A percentile compares a stretch with the other conserved stretches of the same genome.
phyloP scores from a whole-genome alignment of 805 yeast species.

The Saccharomycopsis babjevae region DNA sequence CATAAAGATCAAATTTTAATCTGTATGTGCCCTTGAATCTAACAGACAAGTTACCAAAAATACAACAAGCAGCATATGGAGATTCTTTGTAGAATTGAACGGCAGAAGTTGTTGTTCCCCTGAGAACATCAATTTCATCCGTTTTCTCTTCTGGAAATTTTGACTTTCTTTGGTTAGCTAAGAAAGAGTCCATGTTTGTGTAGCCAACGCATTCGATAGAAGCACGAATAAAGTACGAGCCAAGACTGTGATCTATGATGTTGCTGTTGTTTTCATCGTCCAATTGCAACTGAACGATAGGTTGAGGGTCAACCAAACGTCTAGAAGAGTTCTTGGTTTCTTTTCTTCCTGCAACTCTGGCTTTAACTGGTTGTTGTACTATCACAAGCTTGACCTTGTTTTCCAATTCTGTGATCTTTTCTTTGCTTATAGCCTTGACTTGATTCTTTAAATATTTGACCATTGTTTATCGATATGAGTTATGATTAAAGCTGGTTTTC shows the following conservation, averaged over 20 bases:
- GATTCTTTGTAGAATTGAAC: conserved; percentile 16
- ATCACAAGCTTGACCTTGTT: conserved; percentile 10
- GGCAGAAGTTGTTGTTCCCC: conserved; percentile 17
- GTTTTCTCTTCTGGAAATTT: conserved; percentile 3
- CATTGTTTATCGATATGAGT: conserved; percentile 3
- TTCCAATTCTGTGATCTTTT: neutral
- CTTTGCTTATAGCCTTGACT: conserved; percentile 12
- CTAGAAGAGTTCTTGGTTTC: conserved; percentile 16
- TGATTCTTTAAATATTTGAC: conserved; percentile 17
- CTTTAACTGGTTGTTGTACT: conserved; percentile 19
- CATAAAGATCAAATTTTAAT: conserved; percentile 17
- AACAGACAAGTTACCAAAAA: conserved; percentile 17
- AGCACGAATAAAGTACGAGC: conserved; percentile 16
- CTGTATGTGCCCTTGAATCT: conserved; percentile 17
- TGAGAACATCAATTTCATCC: conserved; percentile 14
- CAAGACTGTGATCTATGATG: conserved; percentile 15
- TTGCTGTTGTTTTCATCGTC: neutral
- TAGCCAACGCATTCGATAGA: conserved; percentile 17
- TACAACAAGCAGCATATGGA: conserved; percentile 16
- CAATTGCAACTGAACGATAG: conserved; percentile 16
- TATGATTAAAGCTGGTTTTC: neutral
- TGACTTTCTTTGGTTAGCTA: conserved; percentile 16
- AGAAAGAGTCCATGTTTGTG: conserved; percentile 8
- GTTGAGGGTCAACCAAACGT: conserved; percentile 19
- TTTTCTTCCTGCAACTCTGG: conserved; percentile 18